A percentile compares a stretch with the other conserved stretches of the same genome.
Conservation (phyloP, 805 yeast genomes). For the Zygosaccharomyces pseudorouxii region DNA sequence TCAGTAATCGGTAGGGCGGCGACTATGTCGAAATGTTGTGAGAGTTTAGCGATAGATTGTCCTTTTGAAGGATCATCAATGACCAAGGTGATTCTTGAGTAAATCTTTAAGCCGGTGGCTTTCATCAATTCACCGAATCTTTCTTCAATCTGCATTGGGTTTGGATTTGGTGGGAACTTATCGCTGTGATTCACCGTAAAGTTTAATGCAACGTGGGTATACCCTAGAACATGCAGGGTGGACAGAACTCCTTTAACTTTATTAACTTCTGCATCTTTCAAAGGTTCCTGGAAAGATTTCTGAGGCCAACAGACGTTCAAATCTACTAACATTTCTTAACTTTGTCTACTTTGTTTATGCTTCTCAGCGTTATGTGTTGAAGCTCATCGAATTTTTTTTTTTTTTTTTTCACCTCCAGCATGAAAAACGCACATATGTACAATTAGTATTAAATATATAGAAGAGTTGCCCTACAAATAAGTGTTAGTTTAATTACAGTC, state of each 20-base stretch:
- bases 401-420: not conserved
- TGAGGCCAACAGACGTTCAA: constrained; percentile 74
- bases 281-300: constrained; percentile 40
- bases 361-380: not conserved
- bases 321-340: constrained; percentile 48
- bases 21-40: constrained; percentile 61
- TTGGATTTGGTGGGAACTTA: constrained; percentile 46
- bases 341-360: constrained; percentile 1
- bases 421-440: too few relatives aligned
- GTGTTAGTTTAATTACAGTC: not conserved
- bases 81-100: constrained; percentile 68
- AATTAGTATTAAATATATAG: too few relatives aligned
- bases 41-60: constrained; percentile 42
- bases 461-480: not conserved
- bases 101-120: constrained; percentile 43
- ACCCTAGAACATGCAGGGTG: constrained; percentile 58
- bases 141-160: constrained; percentile 37
- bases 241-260: constrained; percentile 47
- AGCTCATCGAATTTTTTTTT: constrained; percentile 1
- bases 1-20: constrained; percentile 81
- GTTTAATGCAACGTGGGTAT: constrained; percentile 73
- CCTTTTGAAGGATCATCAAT: constrained; percentile 76
- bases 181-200: constrained; percentile 48
- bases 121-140: constrained; percentile 31
- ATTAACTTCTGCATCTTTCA: constrained; percentile 40